These are phyloP conservation scores for Ilyonectria sp. DNA, from an alignment of 2,329 filamentous ascomycete genomes.

Conservation along the genomic window DNA sequence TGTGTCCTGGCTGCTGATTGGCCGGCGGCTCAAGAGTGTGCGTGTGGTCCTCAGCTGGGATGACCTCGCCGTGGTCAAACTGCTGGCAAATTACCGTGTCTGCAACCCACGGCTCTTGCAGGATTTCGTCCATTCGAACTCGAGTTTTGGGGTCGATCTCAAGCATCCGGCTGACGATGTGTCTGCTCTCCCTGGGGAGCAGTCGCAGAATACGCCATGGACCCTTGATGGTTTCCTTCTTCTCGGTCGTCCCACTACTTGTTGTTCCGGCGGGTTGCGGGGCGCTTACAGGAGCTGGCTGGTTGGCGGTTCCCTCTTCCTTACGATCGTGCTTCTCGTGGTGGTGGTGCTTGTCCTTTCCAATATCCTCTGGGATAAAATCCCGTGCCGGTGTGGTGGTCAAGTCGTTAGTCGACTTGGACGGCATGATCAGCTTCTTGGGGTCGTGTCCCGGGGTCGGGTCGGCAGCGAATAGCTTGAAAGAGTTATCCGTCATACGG, in stretches of 20 bases:
- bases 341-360: slow-evolving; percentile 41
- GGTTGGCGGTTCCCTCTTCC: slow-evolving; percentile 33
- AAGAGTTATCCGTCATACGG: slow-evolving; percentile 92
- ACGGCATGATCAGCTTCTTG: slow-evolving; percentile 64
- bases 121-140: slow-evolving; percentile 87
- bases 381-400: slow-evolving; percentile 57
- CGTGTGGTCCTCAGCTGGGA: slow-evolving; percentile 82
- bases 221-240: slow-evolving; percentile 87
- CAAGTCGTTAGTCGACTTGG: slow-evolving; percentile 62
- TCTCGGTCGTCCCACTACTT: slow-evolving; percentile 59
- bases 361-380: slow-evolving; percentile 55
- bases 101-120: slow-evolving; percentile 92
- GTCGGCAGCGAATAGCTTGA: slow-evolving; percentile 89
- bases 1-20: slow-evolving; percentile 53
- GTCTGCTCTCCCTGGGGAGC: slow-evolving; percentile 88
- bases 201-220: slow-evolving; percentile 92
- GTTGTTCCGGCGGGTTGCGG: slow-evolving; percentile 37
- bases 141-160: slow-evolving; percentile 88
- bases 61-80: slow-evolving; percentile 77
- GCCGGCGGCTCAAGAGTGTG: slow-evolving; percentile 86
- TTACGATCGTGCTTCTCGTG: slow-evolving; percentile 40
- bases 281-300: slow-evolving; percentile 21
- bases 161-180: slow-evolving; percentile 94
- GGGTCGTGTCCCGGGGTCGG: slow-evolving; percentile 82
- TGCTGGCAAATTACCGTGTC: slow-evolving; percentile 88